phyloP scores from a whole-genome alignment of 2,329 filamentous ascomycete genomes.

The Sclerotinia trifoliorum region DNA sequence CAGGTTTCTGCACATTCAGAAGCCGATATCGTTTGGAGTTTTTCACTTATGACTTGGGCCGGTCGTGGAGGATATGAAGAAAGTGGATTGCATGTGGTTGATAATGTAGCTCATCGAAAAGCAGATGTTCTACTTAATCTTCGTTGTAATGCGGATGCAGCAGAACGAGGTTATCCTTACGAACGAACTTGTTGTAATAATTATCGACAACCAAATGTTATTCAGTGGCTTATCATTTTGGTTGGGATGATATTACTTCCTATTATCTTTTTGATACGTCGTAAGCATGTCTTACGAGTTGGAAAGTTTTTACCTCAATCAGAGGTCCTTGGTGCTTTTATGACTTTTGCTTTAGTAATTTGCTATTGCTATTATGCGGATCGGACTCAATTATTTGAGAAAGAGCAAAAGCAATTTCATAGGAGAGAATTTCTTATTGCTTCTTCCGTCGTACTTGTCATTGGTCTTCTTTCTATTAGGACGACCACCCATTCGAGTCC shows the following conservation, averaged over 20 bases:
- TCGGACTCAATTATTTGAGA: slow-evolving; percentile 53
- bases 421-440: slow-evolving; percentile 39
- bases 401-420: slow-evolving; percentile 49
- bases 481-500: slow-evolving; percentile 23
- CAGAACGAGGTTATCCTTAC: slow-evolving; percentile 45
- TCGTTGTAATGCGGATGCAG: slow-evolving; percentile 52
- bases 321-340: slow-evolving; percentile 30
- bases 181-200: slow-evolving; percentile 53
- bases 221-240: slow-evolving; percentile 42
- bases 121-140: slow-evolving; percentile 51
- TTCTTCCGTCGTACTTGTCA: slow-evolving; percentile 34
- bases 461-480: slow-evolving; percentile 40
- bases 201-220: slow-evolving; percentile 43
- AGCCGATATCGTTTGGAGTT: slow-evolving; percentile 51
- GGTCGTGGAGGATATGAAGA: slow-evolving; percentile 44
- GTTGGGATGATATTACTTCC: slow-evolving; percentile 39
- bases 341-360: slow-evolving; percentile 30
- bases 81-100: slow-evolving; percentile 50
- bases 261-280: slow-evolving; percentile 30
- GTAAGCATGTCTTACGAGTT: slow-evolving; percentile 25
- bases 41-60: slow-evolving; percentile 48
- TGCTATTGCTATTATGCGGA: slow-evolving; percentile 54
- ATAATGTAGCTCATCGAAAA: slow-evolving; percentile 48
- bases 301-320: slow-evolving; percentile 28
- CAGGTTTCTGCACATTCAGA: slow-evolving; percentile 44